Conservation (phyloP, 768 basidiomycete species). For the Tylopilus sp. region DNA sequence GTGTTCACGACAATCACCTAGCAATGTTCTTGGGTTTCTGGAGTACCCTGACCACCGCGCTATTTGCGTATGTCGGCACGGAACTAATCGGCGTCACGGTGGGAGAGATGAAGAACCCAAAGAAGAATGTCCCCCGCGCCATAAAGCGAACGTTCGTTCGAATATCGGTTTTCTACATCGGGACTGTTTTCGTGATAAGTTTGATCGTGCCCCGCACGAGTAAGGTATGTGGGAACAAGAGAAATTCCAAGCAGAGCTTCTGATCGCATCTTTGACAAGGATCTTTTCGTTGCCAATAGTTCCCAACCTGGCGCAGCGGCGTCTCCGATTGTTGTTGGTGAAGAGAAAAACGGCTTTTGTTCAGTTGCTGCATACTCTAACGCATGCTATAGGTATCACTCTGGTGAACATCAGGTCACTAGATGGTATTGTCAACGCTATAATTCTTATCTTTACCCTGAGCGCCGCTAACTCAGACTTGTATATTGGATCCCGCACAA, state of each 20-base stretch:
- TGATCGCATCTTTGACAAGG: not conserved
- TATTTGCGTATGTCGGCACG: slow-evolving; percentile 73
- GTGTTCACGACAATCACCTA: slow-evolving; percentile 47
- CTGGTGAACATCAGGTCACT: slow-evolving; percentile 56
- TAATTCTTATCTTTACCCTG: slow-evolving; percentile 62
- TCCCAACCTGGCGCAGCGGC: slow-evolving; percentile 49
- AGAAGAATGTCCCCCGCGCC: slow-evolving; percentile 71
- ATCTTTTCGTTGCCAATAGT: slow-evolving; percentile 38
- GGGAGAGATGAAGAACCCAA: slow-evolving; percentile 59
- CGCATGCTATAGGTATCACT: not conserved
- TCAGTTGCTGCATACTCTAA: not conserved
- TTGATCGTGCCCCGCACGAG: slow-evolving; percentile 64
- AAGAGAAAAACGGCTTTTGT: slow-evolving; percentile 32
- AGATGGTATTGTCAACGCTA: slow-evolving; percentile 51
- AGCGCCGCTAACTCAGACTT: slow-evolving; percentile 60
- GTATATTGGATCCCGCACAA: slow-evolving; percentile 53
- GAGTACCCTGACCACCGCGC: slow-evolving; percentile 65
- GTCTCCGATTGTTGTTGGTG: slow-evolving; percentile 63
- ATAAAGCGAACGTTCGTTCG: slow-evolving; percentile 63
- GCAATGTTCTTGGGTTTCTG: slow-evolving; percentile 70
- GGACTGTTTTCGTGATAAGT: slow-evolving; percentile 69
- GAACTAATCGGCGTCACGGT: slow-evolving; percentile 70
- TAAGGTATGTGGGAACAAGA: slow-evolving; percentile 36
- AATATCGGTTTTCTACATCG: slow-evolving; percentile 62
- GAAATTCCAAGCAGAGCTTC: slow-evolving; percentile 19